Evolutionary conservation across 306 rosid genomes (phyloP).

Genomic region (Echinosophora koreensis): DNA sequence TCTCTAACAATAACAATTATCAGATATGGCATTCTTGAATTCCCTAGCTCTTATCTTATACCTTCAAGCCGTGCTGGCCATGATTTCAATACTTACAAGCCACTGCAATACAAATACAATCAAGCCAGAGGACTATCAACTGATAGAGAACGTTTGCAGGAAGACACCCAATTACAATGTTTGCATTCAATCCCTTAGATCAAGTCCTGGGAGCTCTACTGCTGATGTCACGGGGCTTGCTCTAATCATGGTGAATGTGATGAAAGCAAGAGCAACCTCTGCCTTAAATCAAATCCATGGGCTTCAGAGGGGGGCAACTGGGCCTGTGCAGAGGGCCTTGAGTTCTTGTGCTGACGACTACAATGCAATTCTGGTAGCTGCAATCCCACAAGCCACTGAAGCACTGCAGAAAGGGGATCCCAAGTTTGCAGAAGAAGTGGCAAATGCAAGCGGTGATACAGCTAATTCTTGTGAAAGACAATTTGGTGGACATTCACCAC

Average conservation of each 20-base stretch:
- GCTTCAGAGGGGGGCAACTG: not conserved
- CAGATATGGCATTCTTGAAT: too few relatives aligned
- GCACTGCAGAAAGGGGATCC: slow-evolving; percentile 58
- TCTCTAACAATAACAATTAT: too few relatives aligned
- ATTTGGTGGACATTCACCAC: slow-evolving; percentile 48
- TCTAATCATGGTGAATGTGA: slow-evolving; percentile 50
- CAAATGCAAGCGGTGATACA: slow-evolving; percentile 51
- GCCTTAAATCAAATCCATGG: slow-evolving; percentile 33
- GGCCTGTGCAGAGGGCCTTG: slow-evolving; percentile 6
- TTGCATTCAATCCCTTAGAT: slow-evolving; percentile 46
- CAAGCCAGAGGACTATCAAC: not conserved
- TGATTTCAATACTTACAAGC: too few relatives aligned
- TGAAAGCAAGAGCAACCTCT: slow-evolving; percentile 43
- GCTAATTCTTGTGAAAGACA: slow-evolving; percentile 52
- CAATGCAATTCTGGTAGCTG: too few relatives aligned
- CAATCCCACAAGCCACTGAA: slow-evolving; percentile 54
- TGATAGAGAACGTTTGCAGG: slow-evolving; percentile 56
- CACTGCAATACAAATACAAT: too few relatives aligned
- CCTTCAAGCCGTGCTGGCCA: too few relatives aligned
- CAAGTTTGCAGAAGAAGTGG: slow-evolving; percentile 56
- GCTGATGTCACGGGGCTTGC: slow-evolving; percentile 52
- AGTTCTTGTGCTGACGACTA: slow-evolving; percentile 39
- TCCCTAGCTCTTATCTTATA: too few relatives aligned
- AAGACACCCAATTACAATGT: slow-evolving; percentile 57
- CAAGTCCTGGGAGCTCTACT: slow-evolving; percentile 40